These are phyloP conservation scores for Choiromyces venosus DNA, from an alignment of 495 filamentous ascomycete species.

Conservation along the genomic window DNA sequence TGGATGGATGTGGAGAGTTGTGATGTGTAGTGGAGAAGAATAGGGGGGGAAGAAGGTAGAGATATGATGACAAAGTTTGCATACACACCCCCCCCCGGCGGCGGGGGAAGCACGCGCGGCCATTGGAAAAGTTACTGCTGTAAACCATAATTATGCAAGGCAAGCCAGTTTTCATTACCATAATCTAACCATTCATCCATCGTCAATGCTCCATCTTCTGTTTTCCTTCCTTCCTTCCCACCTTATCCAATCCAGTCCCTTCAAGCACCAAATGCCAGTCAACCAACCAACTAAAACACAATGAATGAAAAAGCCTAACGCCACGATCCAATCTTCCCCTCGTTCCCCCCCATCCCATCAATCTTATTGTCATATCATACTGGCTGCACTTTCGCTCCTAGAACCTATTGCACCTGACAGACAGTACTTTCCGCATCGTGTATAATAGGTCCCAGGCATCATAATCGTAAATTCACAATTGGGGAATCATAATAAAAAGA, in stretches of 20 bases:
- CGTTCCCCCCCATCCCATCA: background rate
- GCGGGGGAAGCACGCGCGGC: background rate
- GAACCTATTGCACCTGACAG: background rate
- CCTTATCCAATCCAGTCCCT: background rate
- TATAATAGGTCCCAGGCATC: background rate
- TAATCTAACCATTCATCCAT: background rate
- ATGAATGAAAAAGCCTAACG: constrained; percentile 1
- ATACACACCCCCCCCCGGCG: too few species aligned
- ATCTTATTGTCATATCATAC: background rate
- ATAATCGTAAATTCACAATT: background rate
- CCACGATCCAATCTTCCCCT: background rate
- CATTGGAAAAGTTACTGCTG: background rate
- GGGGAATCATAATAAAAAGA: background rate
- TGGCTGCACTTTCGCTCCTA: background rate
- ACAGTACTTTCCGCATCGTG: background rate
- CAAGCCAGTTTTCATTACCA: background rate
- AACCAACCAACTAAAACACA: background rate
- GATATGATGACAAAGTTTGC: background rate
- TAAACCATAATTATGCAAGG: background rate
- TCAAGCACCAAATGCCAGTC: background rate
- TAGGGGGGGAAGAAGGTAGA: background rate
- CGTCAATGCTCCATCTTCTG: too few species aligned
- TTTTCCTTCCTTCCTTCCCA: background rate
- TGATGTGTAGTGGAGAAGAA: background rate
- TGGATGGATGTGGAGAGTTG: background rate